Evolutionary conservation across 805 yeast species (phyloP), one percentile per base, ranked within the genome.

Genomic region (Blastobotrys chiropterorum): DNA sequence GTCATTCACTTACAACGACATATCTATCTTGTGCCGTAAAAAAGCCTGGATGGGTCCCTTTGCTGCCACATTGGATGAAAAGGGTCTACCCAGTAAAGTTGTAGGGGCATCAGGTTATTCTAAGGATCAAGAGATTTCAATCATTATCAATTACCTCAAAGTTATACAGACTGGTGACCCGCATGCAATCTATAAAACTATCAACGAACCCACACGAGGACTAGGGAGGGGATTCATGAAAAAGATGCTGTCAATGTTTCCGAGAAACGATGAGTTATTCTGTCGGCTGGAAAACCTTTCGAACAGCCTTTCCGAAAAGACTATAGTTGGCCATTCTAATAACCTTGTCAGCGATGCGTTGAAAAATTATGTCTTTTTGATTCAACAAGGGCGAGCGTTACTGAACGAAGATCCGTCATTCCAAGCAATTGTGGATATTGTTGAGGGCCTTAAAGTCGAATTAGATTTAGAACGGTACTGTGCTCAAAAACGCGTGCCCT

Each of bases 31-130:
- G 20, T 80, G 86, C 1, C 68, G 98, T 42, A 73, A 88, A 0
- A 75, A 84, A 6, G 75, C 72, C 55, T 81, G 79, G 58, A 79
- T 89, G 0, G 68, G 85, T 48, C 72, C 67, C 2, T 69, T 90
- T 6, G 97, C 90, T 62, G 76, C 76, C 30, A 84, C 80, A 15
- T 68, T 92, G 21, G 72, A 79, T 1, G 73, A 69, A 46, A 64
- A 67, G 2, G 70, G 77, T 2, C 75, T 90, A 1, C 90, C 94
- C 0, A 86, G 86, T 60, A 67, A 69, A 6, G 76, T 90, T 53
- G 73, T 85, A 0, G 82, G 83, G 49, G 97, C 96, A 0, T 73
- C 73, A 44, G 83, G 88, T 1, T 86, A 89, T 60, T 87, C 95
- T 90, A 88, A 86, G 41, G 67, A 84, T 41, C 79, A 78, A 51